Evolutionary conservation across 2,329 filamentous ascomycete genomes (phyloP).

Genomic region (Xylariales sp.): DNA sequence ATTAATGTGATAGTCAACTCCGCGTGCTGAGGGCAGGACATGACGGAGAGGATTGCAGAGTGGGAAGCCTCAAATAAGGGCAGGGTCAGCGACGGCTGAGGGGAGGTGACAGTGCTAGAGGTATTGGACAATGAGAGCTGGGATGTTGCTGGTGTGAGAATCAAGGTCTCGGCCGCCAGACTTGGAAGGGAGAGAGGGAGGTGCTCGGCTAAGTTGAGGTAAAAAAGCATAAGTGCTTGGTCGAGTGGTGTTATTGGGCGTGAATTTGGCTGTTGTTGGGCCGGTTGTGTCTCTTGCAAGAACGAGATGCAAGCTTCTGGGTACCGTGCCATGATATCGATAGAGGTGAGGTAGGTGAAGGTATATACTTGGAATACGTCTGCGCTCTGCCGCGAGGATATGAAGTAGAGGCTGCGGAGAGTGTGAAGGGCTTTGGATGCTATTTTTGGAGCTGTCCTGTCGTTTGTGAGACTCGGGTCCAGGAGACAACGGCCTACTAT

Average conservation of each 20-base stretch:
- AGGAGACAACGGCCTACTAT: slow-evolving; percentile 61
- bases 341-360: slow-evolving; percentile 76
- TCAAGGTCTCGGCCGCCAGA: slow-evolving; percentile 63
- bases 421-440: slow-evolving; percentile 68
- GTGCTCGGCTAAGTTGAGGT: slow-evolving; percentile 82
- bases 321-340: slow-evolving; percentile 76
- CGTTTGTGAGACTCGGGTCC: slow-evolving; percentile 42
- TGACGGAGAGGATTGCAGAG: slow-evolving; percentile 71
- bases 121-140: slow-evolving; percentile 53
- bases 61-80: slow-evolving; percentile 85
- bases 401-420: slow-evolving; percentile 75
- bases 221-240: slow-evolving; percentile 77
- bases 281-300: slow-evolving; percentile 54
- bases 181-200: slow-evolving; percentile 67
- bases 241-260: slow-evolving; percentile 55
- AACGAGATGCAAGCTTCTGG: slow-evolving; percentile 62
- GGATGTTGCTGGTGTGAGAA: slow-evolving; percentile 68
- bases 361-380: slow-evolving; percentile 76
- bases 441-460: slow-evolving; percentile 52
- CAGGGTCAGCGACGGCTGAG: slow-evolving; percentile 39
- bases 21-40: slow-evolving; percentile 75
- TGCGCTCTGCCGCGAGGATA: slow-evolving; percentile 69
- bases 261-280: slow-evolving; percentile 49
- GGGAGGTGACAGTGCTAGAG: slow-evolving; percentile 22
- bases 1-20: slow-evolving; percentile 65